phyloP scores from a whole-genome alignment of 768 basidiomycete species.

The Tricholoma sp. region DNA sequence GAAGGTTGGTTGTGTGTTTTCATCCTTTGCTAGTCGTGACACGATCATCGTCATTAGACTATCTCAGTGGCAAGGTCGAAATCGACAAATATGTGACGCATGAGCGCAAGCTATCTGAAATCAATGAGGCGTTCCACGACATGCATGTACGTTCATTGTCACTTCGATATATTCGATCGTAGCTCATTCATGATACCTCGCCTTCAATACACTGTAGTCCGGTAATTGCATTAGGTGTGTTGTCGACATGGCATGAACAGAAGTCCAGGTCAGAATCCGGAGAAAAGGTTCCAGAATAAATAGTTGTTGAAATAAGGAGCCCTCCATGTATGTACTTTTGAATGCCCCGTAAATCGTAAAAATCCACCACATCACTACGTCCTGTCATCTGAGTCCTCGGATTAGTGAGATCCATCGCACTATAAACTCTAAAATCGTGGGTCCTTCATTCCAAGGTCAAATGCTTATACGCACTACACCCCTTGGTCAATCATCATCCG shows the following conservation, averaged over 20 bases:
- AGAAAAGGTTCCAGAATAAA: background rate
- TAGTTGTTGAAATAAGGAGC: background rate
- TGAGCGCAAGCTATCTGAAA: constrained; percentile 62
- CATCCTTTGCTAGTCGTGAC: background rate
- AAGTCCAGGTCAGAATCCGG: background rate
- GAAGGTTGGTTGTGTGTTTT: constrained; percentile 49
- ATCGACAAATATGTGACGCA: constrained; percentile 98
- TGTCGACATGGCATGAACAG: constrained; percentile 71
- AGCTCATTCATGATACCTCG: background rate
- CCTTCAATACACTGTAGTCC: constrained; percentile 32
- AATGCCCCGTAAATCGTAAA: background rate
- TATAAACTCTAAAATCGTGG: background rate
- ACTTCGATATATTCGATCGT: background rate
- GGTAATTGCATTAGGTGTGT: constrained; percentile 95
- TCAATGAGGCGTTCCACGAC: constrained; percentile 87
- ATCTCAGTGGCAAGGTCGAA: constrained; percentile 75
- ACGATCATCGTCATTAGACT: constrained; percentile 48
- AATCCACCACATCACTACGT: background rate
- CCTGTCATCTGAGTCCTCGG: background rate
- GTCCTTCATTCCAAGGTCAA: background rate
- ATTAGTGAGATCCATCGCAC: background rate
- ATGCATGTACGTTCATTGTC: constrained; percentile 77
- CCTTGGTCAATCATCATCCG: constrained; percentile 48
- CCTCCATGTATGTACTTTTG: background rate
- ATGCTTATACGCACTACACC: constrained; percentile 23